Percentiles rank a stretch among this genome's conserved stretches.
Conservation (phyloP, 345 rosid species). For the Salix exigua region DNA sequence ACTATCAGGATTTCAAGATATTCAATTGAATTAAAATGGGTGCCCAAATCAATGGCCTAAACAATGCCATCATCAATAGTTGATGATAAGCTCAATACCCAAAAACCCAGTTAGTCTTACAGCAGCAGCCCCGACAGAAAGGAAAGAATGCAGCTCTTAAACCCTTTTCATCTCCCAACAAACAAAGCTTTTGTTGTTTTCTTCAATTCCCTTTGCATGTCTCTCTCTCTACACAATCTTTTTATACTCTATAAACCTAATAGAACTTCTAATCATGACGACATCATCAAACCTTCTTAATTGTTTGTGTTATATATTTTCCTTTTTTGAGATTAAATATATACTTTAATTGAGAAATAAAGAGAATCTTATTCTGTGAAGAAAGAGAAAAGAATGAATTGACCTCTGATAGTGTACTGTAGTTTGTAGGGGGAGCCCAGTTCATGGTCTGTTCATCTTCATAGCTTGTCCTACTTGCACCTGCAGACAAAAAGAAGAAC, state of each 20-base stretch:
- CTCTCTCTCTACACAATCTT: background rate
- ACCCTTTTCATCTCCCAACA: constrained; percentile 63
- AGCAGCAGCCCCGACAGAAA: constrained; percentile 87
- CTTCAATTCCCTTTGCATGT: constrained; percentile 9
- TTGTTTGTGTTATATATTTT: background rate
- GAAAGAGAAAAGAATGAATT: constrained; percentile 14
- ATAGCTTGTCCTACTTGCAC: constrained; percentile 45
- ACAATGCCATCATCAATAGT: constrained; percentile 23
- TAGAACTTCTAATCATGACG: background rate
- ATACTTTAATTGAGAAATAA: background rate
- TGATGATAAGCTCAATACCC: constrained; percentile 39
- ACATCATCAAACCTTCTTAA: background rate
- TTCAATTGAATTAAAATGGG: constrained; percentile 1
- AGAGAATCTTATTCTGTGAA: background rate
- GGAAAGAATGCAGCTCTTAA: constrained; percentile 79
- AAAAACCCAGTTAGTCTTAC: constrained; percentile 36
- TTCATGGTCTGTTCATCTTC: constrained; percentile 68
- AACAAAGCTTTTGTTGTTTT: constrained; percentile 31
- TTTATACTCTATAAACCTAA: constrained; percentile 2
- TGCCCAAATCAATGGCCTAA: constrained; percentile 14
- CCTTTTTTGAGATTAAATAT: background rate
- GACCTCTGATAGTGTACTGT: constrained; percentile 77
- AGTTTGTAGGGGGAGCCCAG: constrained; percentile 66
- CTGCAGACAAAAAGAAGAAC: constrained; percentile 42
- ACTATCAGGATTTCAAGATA: constrained; percentile 9